Conservation (phyloP, 192 early-diverging fungal species). For the Backusella tuberculispora region DNA sequence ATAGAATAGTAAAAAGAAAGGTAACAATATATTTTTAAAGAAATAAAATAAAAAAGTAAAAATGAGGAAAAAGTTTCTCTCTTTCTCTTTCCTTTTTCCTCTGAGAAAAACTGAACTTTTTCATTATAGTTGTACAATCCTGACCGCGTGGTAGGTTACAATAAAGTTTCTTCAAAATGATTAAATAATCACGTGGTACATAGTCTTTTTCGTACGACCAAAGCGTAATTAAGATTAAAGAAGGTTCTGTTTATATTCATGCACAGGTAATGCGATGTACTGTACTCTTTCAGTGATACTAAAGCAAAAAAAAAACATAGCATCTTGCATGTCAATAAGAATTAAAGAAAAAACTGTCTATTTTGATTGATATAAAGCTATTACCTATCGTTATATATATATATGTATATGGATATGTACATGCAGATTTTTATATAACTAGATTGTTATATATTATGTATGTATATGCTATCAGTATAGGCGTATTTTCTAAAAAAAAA, state of each 20-base stretch:
- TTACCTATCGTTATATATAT: neutral
- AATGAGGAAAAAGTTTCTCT: slow-evolving; percentile 1
- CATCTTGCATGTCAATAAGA: neutral
- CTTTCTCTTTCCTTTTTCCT: slow-evolving; percentile 6
- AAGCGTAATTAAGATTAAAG: slow-evolving; percentile 1
- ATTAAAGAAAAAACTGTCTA: too few relatives aligned
- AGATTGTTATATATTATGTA: too few relatives aligned
- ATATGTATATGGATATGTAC: neutral
- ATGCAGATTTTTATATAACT: too few relatives aligned
- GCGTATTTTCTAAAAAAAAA: too few relatives aligned
- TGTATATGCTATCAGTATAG: too few relatives aligned
- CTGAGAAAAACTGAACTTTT: slow-evolving; percentile 9
- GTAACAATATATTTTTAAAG: neutral
- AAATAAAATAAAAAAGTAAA: neutral
- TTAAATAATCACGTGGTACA: slow-evolving; percentile 13
- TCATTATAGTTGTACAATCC: neutral
- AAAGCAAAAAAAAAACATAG: neutral
- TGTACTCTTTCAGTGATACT: neutral
- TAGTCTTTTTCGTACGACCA: neutral
- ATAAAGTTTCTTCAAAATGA: slow-evolving; percentile 13
- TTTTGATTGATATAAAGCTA: neutral
- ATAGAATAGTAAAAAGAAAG: neutral
- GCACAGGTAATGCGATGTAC: neutral
- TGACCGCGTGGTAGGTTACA: slow-evolving; percentile 8
- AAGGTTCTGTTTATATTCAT: neutral